A percentile compares a stretch with the other conserved stretches of the same genome.
phyloP scores from a whole-genome alignment of 1,139 yeast species.

The Petasospora rhodanensis region DNA sequence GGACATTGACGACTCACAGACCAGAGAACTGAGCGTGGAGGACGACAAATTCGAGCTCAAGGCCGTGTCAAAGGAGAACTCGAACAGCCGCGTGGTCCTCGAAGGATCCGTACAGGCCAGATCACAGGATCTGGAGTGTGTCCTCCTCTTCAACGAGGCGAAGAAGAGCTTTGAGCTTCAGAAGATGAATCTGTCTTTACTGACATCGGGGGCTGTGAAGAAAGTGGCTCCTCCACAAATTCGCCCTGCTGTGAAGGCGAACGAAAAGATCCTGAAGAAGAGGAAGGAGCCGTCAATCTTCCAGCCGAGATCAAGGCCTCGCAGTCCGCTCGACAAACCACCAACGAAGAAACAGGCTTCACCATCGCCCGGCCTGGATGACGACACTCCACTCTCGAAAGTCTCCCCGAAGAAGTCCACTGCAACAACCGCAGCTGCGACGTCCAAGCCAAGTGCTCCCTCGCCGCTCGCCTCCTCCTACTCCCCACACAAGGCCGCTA shows the following conservation, averaged over 20 bases:
- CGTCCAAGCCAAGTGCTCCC: conserved; percentile 8
- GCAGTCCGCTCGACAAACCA: conserved; percentile 16
- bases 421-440: not conserved
- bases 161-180: conserved; percentile 14
- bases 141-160: conserved; percentile 16
- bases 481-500: not conserved
- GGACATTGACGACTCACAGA: conserved; percentile 9
- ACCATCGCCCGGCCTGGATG: conserved; percentile 8
- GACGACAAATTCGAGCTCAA: conserved; percentile 9
- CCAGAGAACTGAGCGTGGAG: conserved; percentile 8
- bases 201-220: conserved; percentile 6
- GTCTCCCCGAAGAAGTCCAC: conserved; percentile 10
- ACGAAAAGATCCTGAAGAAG: too few relatives aligned
- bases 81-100: conserved; percentile 9
- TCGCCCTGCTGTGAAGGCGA: not conserved
- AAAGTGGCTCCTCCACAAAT: not conserved
- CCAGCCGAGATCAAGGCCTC: conserved; percentile 21
- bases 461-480: conserved; percentile 6
- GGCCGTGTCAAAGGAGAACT: conserved; percentile 5
- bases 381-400: conserved; percentile 16
- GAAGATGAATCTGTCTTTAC: conserved; percentile 12
- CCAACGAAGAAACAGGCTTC: conserved; percentile 2
- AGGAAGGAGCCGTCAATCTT: conserved; percentile 22
- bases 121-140: conserved; percentile 16
- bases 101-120: conserved; percentile 9